A percentile compares a stretch with the other conserved stretches of the same genome.
Evolutionary conservation across 1,284 basidiomycete species (phyloP).

Genomic region (Leccinum variabile): DNA sequence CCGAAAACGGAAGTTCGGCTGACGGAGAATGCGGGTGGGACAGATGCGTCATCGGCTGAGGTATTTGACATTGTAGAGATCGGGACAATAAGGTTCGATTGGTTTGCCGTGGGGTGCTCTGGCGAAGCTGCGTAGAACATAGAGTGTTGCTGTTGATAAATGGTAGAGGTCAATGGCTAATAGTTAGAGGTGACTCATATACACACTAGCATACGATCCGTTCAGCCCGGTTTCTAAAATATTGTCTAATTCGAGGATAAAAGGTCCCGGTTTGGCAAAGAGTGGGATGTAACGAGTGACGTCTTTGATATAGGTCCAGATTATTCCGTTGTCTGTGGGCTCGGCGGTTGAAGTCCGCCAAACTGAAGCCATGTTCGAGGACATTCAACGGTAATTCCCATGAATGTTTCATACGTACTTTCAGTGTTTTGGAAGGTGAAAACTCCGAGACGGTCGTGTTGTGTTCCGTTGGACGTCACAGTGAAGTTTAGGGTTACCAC

Average conservation of each 20-base stretch:
- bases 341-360: constrained; percentile 82
- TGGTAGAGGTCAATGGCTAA: not conserved
- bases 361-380: constrained; percentile 39
- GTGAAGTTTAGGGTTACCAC: constrained; percentile 73
- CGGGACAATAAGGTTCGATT: constrained; percentile 66
- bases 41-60: constrained; percentile 67
- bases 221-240: constrained; percentile 54
- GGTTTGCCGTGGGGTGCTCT: constrained; percentile 54
- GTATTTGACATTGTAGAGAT: constrained; percentile 62
- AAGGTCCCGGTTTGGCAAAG: constrained; percentile 62
- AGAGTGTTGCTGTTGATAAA: constrained; percentile 51
- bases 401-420: constrained; percentile 44
- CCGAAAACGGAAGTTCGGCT: constrained; percentile 19
- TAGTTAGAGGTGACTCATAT: constrained; percentile 4
- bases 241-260: constrained; percentile 75
- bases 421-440: constrained; percentile 77
- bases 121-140: constrained; percentile 62
- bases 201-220: constrained; percentile 68
- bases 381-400: not conserved
- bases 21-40: constrained; percentile 72
- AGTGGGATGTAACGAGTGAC: constrained; percentile 71
- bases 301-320: constrained; percentile 79
- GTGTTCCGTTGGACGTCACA: constrained; percentile 76
- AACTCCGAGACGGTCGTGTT: constrained; percentile 71
- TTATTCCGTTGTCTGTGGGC: constrained; percentile 67